Conservation (phyloP, 345 rosid genomes). For the Pelargonium nanum region DNA sequence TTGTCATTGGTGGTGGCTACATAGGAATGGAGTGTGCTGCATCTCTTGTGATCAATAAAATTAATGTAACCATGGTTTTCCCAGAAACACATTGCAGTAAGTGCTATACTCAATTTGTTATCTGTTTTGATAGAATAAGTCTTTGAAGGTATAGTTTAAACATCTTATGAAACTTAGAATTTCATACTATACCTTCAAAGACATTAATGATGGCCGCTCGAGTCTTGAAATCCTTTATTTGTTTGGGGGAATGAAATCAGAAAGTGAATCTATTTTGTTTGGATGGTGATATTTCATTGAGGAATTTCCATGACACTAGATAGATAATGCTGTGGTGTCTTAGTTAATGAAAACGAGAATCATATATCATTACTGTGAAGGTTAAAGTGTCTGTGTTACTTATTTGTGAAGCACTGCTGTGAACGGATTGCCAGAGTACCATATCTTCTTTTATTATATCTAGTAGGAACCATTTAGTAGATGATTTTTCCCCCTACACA, state of each 20-base stretch:
- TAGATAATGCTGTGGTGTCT: neutral
- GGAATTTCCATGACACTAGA: neutral
- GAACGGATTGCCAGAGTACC: neutral
- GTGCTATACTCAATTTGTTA: slow-evolving; percentile 14
- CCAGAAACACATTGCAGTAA: slow-evolving; percentile 95
- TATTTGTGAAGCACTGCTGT: neutral
- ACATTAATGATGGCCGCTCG: no score
- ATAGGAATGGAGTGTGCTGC: slow-evolving; percentile 99
- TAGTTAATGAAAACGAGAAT: neutral
- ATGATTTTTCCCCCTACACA: no score
- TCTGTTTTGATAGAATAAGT: neutral
- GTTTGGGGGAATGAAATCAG: neutral
- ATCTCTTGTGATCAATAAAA: slow-evolving; percentile 81
- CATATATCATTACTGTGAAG: neutral
- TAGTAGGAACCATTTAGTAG: no score
- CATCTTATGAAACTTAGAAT: neutral
- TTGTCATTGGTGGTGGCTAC: slow-evolving; percentile 96
- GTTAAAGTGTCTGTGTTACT: neutral
- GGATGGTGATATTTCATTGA: neutral
- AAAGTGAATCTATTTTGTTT: neutral
- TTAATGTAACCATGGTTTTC: slow-evolving; percentile 92
- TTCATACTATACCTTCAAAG: no score
- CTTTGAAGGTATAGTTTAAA: neutral
- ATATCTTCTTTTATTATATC: neutral
- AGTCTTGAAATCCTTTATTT: no score